These are phyloP conservation scores for Jaapia argillacea DNA, from an alignment of 768 basidiomycete species.

Conservation along the genomic window DNA sequence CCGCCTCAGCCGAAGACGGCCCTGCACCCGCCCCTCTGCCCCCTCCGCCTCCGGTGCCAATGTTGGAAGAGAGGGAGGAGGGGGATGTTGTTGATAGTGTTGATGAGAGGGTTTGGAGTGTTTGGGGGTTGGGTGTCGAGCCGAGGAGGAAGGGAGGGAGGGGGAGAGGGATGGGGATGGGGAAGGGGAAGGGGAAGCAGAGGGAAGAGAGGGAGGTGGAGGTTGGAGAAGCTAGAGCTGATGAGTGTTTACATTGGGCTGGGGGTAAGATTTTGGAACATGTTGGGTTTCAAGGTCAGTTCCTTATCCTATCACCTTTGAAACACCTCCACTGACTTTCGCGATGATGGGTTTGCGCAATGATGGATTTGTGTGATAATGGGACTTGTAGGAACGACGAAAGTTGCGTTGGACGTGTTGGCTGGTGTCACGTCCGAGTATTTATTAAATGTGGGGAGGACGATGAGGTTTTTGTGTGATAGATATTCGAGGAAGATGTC, in stretches of 20 bases:
- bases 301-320: too few relatives aligned
- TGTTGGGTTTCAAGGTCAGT: slow-evolving; percentile 82
- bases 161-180: too few relatives aligned
- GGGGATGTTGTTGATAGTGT: slow-evolving; percentile 16
- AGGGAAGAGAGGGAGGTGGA: slow-evolving; percentile 28
- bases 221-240: slow-evolving; percentile 49
- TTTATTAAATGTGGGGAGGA: slow-evolving; percentile 76
- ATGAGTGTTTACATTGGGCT: slow-evolving; percentile 64
- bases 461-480: slow-evolving; percentile 73
- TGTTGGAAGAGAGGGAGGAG: too few relatives aligned
- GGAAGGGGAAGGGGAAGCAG: too few relatives aligned
- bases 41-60: slow-evolving; percentile 5
- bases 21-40: not conserved
- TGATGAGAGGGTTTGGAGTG: slow-evolving; percentile 55
- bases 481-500: slow-evolving; percentile 76
- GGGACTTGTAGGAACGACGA: slow-evolving; percentile 50
- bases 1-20: slow-evolving; percentile 1
- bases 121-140: slow-evolving; percentile 14
- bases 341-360: not conserved
- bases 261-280: slow-evolving; percentile 77
- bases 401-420: slow-evolving; percentile 67
- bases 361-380: not conserved
- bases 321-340: too few relatives aligned
- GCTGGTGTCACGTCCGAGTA: slow-evolving; percentile 73
- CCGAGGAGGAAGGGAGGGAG: too few relatives aligned